Evolutionary conservation across 192 early-diverging fungal species (phyloP).

Genomic region (Coemansia sp.): DNA sequence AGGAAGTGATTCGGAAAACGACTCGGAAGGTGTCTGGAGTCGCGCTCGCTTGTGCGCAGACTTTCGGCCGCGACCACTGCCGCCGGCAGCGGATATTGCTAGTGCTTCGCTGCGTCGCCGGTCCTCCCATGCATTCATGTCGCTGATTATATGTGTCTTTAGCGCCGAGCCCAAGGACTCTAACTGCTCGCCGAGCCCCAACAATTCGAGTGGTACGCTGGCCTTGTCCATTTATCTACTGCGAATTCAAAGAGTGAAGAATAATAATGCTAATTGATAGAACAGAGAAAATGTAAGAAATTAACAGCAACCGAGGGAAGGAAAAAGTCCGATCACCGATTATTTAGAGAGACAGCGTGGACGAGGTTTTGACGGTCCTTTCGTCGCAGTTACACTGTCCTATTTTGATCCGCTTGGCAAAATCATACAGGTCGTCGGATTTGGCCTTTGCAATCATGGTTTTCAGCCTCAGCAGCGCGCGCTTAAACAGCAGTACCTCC

Average conservation of each 20-base stretch:
- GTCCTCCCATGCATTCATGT: slow-evolving; percentile 48
- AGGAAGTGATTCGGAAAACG: slow-evolving; percentile 14
- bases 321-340: not conserved
- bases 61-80: slow-evolving; percentile 9
- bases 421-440: slow-evolving; percentile 10
- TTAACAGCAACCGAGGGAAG: not conserved
- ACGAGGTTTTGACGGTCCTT: not conserved
- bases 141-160: slow-evolving; percentile 49
- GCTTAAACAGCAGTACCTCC: slow-evolving; percentile 17
- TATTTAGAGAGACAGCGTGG: not conserved
- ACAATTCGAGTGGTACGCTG: not conserved
- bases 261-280: not conserved
- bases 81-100: not conserved
- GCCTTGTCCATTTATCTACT: not conserved
- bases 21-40: slow-evolving; percentile 1
- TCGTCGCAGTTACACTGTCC: slow-evolving; percentile 19
- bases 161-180: slow-evolving; percentile 37
- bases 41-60: slow-evolving; percentile 16
- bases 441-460: not conserved
- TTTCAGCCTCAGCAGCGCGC: slow-evolving; percentile 8
- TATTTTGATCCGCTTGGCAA: slow-evolving; percentile 6
- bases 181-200: slow-evolving; percentile 14
- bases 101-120: slow-evolving; percentile 25
- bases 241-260: not conserved
- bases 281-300: not conserved